Conservation (phyloP, 2,329 filamentous ascomycete genomes). For the Verticillium nubilum region DNA sequence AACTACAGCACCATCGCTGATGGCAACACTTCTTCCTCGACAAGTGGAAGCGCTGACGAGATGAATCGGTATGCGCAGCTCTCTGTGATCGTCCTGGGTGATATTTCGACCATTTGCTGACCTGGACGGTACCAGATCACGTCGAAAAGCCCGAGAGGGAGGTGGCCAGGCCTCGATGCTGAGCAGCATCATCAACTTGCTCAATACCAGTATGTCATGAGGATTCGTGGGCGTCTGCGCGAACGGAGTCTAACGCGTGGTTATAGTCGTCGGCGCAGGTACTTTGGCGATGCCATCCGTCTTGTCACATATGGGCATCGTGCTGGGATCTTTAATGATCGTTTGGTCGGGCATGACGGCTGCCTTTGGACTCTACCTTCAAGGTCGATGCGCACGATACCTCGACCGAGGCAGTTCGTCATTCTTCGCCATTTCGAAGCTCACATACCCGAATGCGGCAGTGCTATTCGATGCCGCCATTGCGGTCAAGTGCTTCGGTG, state of each 20-base stretch:
- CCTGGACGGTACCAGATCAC: conserved; percentile 33
- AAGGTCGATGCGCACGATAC: conserved; percentile 88
- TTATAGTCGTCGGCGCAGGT: conserved; percentile 80
- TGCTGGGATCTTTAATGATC: conserved; percentile 77
- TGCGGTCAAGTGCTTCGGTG: conserved; percentile 95
- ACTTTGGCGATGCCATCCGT: conserved; percentile 94
- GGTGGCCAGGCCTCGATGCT: conserved; percentile 82
- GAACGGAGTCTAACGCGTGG: not conserved
- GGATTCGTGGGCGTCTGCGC: not conserved
- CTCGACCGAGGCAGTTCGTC: conserved; percentile 82
- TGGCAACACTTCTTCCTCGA: conserved; percentile 28
- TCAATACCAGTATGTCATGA: conserved; percentile 77
- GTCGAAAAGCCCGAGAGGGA: conserved; percentile 59
- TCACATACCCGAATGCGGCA: conserved; percentile 94
- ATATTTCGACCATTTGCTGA: conserved; percentile 1
- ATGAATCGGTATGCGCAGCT: conserved; percentile 9
- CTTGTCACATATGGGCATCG: conserved; percentile 91
- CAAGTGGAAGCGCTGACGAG: conserved; percentile 11
- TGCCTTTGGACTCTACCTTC: conserved; percentile 90
- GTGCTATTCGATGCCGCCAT: conserved; percentile 95
- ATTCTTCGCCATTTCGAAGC: conserved; percentile 94
- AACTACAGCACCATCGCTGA: conserved; percentile 48
- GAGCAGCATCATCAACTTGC: conserved; percentile 89
- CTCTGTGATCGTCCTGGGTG: not conserved
- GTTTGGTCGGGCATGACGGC: conserved; percentile 86